Evolutionary conservation across 2,329 filamentous ascomycete genomes (phyloP).

Genomic region (Pyricularia sp.): DNA sequence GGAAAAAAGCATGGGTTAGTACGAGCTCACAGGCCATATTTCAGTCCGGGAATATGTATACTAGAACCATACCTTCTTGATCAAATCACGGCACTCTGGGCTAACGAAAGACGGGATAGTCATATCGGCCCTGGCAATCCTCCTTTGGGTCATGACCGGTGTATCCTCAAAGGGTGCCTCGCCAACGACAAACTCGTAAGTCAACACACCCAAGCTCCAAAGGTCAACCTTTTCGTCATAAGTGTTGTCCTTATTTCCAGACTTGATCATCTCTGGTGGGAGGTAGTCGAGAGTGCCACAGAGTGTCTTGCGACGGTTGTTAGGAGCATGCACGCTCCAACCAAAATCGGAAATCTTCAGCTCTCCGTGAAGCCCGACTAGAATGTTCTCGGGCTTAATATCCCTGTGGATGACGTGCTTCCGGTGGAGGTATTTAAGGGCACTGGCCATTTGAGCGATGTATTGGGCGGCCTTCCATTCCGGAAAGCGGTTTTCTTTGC

Average conservation of each 20-base stretch:
- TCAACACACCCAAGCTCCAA: slow-evolving; percentile 91
- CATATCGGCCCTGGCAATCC: slow-evolving; percentile 87
- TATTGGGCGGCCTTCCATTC: slow-evolving; percentile 84
- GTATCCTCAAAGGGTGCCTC: slow-evolving; percentile 97
- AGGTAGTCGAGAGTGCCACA: slow-evolving; percentile 97
- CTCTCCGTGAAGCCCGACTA: slow-evolving; percentile 92
- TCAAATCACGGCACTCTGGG: slow-evolving; percentile 81
- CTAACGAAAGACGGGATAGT: slow-evolving; percentile 85
- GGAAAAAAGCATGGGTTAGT: slow-evolving; percentile 11
- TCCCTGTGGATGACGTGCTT: slow-evolving; percentile 97
- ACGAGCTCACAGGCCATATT: background rate
- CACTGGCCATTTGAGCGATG: slow-evolving; percentile 84
- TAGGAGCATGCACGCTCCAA: slow-evolving; percentile 96
- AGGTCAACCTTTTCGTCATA: slow-evolving; percentile 95
- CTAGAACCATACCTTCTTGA: slow-evolving; percentile 59
- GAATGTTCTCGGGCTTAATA: slow-evolving; percentile 96
- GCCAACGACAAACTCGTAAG: slow-evolving; percentile 92
- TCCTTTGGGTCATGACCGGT: slow-evolving; percentile 83
- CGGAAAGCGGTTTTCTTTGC: slow-evolving; percentile 68
- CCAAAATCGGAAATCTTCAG: slow-evolving; percentile 98
- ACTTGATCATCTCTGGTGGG: slow-evolving; percentile 89
- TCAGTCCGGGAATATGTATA: background rate
- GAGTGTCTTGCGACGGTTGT: slow-evolving; percentile 87
- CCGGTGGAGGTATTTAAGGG: slow-evolving; percentile 82
- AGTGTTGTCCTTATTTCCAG: slow-evolving; percentile 70